A percentile compares a stretch with the other conserved stretches of the same genome.
Evolutionary conservation across 768 basidiomycete species (phyloP).

Genomic region (Pleurotus sapidus): DNA sequence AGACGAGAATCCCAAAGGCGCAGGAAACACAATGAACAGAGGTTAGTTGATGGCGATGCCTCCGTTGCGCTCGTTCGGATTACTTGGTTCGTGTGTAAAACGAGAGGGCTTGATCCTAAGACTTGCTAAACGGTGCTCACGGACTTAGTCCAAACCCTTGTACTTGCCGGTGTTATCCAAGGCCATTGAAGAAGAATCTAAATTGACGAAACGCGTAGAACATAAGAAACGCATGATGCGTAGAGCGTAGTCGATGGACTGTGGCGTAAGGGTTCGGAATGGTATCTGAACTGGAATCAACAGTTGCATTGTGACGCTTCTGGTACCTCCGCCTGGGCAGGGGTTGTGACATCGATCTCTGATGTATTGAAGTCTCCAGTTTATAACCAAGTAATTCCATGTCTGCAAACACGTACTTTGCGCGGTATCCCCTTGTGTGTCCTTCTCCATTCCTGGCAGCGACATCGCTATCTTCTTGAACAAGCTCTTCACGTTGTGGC

Average conservation of each 20-base stretch:
- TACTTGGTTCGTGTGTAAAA: no score
- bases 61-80: background rate
- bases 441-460: conserved; percentile 93
- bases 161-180: background rate
- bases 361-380: conserved; percentile 11
- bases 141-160: no score
- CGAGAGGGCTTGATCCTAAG: no score
- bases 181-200: background rate
- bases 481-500: conserved; percentile 97
- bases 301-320: conserved; percentile 88
- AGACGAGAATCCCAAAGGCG: conserved; percentile 82
- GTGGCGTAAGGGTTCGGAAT: no score
- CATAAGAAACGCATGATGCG: background rate
- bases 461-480: conserved; percentile 99
- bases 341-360: conserved; percentile 93
- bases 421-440: conserved; percentile 55
- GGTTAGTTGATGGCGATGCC: conserved; percentile 45
- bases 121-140: no score
- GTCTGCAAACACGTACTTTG: conserved; percentile 37
- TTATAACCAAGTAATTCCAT: background rate
- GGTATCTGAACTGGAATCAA: conserved; percentile 29
- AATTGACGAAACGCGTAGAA: conserved; percentile 6
- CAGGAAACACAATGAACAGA: conserved; percentile 97
- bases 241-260: background rate
- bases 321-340: conserved; percentile 64